These are phyloP conservation scores for Craspedostauros australis DNA, from an alignment of 108 stramenopile species.

Conservation along the genomic window DNA sequence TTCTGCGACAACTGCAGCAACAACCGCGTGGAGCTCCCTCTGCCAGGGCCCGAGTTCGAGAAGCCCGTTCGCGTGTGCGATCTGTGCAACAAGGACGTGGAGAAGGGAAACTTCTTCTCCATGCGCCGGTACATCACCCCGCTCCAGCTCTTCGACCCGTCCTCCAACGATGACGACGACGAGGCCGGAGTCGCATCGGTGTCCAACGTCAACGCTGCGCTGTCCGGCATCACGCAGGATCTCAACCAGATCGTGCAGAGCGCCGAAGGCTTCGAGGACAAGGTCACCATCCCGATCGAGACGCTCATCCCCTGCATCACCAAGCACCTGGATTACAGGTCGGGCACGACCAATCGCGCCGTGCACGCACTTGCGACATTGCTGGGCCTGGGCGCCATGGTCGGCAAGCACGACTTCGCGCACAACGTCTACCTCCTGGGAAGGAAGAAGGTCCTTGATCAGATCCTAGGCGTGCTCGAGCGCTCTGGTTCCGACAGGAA, in stretches of 20 bases:
- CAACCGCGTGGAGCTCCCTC: conserved; percentile 53
- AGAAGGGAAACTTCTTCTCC: conserved; percentile 75
- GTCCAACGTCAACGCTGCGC: conserved; percentile 57
- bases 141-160: conserved; percentile 49
- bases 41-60: conserved; percentile 61
- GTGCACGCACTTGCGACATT: conserved; percentile 52
- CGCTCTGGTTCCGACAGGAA: conserved; percentile 57
- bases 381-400: conserved; percentile 52
- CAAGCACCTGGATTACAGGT: conserved; percentile 44
- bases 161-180: conserved; percentile 10
- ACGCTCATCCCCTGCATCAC: conserved; percentile 54
- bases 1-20: conserved; percentile 82
- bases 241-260: conserved; percentile 50
- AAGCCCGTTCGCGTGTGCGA: conserved; percentile 72
- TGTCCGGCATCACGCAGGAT: conserved; percentile 59
- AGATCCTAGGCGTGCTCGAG: conserved; percentile 56
- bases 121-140: conserved; percentile 76
- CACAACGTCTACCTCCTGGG: conserved; percentile 31
- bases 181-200: conserved; percentile 32
- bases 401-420: conserved; percentile 37
- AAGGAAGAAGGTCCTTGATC: conserved; percentile 32
- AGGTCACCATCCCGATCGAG: conserved; percentile 51
- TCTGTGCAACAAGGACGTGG: conserved; percentile 64
- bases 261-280: conserved; percentile 25
- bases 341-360: conserved; percentile 59